A percentile compares a stretch with the other conserved stretches of the same genome.
These are phyloP conservation scores for Sicyos baderoa DNA, from an alignment of 306 rosid genomes.

Conservation along the genomic window DNA sequence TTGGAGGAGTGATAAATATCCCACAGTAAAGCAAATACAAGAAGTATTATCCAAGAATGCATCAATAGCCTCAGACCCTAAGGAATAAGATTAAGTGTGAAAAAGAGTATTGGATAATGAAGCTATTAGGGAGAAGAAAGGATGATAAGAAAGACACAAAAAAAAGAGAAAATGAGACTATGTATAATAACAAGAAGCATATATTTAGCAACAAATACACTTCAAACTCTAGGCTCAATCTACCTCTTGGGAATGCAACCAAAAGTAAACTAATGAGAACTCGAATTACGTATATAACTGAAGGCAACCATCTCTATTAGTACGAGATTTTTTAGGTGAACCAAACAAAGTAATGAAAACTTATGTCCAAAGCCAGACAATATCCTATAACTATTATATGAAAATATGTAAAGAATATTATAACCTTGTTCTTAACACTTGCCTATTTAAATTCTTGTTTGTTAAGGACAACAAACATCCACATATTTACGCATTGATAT, in stretches of 20 bases:
- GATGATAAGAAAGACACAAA: neutral
- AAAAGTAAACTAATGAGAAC: neutral
- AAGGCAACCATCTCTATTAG: neutral
- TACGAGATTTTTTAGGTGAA: neutral
- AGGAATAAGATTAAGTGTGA: conserved; percentile 10
- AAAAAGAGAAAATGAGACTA: neutral
- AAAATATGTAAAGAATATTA: neutral
- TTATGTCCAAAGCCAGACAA: neutral
- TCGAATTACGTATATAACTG: too few species aligned
- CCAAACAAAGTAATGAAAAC: neutral
- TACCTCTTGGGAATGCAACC: neutral
- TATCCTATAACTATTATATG: too few species aligned
- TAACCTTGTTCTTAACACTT: neutral
- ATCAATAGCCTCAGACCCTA: neutral
- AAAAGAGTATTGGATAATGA: conserved; percentile 2
- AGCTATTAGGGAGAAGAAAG: conserved; percentile 15
- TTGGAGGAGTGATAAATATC: conserved; percentile 2
- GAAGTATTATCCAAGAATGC: conserved; percentile 13
- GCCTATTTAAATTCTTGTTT: too few species aligned
- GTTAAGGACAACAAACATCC: too few species aligned
- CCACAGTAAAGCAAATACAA: neutral
- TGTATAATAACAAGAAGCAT: neutral
- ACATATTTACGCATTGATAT: too few species aligned
- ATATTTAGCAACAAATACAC: neutral
- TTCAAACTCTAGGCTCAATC: neutral